Evolutionary conservation across 192 early-diverging fungal genomes (phyloP), one percentile per base, ranked within the genome.

Genomic region (Entomortierella lignicola): DNA sequence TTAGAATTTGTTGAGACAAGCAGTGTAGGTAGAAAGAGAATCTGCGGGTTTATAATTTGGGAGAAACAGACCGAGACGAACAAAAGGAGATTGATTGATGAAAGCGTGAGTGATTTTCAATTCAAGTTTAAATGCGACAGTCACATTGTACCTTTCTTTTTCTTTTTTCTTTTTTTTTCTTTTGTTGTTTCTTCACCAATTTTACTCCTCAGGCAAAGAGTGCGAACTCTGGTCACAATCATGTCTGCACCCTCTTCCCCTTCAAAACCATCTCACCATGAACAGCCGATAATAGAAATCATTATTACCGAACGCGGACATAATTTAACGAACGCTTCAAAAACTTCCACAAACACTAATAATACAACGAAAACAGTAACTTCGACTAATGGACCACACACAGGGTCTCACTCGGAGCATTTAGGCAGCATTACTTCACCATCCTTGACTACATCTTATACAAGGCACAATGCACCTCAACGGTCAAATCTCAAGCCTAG

Each of bases 401-500:
- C 42, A 50, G 13, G 11, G 6, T 13, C 4, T 27, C 2, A 4
- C 52, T 7, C 52, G 26, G 10, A 21, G 26, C 23, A 18, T 18
- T 26, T 13, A 26, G 23, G 26, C 18, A 21, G 13, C 39, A 30
- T 27, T 37, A 32, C 42, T 0, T n/a, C 65, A 23, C 18, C 29
- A n/a, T 17, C 6, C 32, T 21, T 12, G 39, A 57, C 34, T 37
- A 10, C 6, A 42, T 42, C 62, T 8, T 79, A 79, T 62, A 79
- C 67, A 11, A 67, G 75, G 32, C 75, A 63, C 32, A 79, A 56
- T 39, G 75, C 75, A 1, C 75, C 75, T 18, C 52, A 65, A 21
- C 75, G 75, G 27, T 70, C 67, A n/a, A 79, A 79, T 50, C 32
- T 79, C 21, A 79, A 79, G 56, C 95, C 95, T 41, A 83, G 95